Evolutionary conservation across 345 rosid species (phyloP).

Genomic region (Anacardium occidentale): DNA sequence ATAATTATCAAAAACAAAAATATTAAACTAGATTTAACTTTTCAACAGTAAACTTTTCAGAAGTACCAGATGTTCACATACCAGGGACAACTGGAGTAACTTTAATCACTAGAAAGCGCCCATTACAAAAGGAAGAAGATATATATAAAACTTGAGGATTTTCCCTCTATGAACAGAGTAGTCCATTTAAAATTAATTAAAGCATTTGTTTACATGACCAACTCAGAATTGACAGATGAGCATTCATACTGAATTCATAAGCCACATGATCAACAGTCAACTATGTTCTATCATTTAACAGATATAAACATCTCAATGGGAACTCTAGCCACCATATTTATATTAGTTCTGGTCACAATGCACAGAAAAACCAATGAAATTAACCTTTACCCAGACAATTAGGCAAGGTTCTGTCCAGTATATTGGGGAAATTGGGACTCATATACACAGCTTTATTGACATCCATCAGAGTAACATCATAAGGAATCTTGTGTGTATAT

Average conservation of each 20-base stretch:
- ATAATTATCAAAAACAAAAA: slow-evolving; percentile 4
- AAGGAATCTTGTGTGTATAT: neutral
- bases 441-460: neutral
- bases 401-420: neutral
- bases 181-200: neutral
- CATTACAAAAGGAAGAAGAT: too few relatives aligned
- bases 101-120: too few relatives aligned
- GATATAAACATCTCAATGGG: neutral
- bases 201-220: neutral
- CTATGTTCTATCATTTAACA: neutral
- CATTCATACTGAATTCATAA: neutral
- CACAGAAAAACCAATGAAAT: slow-evolving; percentile 5
- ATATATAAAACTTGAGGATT: neutral
- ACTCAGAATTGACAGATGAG: neutral
- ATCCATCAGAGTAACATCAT: neutral
- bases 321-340: neutral
- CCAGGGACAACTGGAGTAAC: neutral
- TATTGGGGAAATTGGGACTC: too few relatives aligned
- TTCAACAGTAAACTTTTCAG: neutral
- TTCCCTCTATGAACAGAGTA: neutral
- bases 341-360: neutral
- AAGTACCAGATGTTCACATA: neutral
- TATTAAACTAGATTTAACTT: neutral
- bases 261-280: neutral
- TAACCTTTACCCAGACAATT: neutral